Evolutionary conservation across 1,284 basidiomycete species (phyloP).

Genomic region (Meripilus lineatus): DNA sequence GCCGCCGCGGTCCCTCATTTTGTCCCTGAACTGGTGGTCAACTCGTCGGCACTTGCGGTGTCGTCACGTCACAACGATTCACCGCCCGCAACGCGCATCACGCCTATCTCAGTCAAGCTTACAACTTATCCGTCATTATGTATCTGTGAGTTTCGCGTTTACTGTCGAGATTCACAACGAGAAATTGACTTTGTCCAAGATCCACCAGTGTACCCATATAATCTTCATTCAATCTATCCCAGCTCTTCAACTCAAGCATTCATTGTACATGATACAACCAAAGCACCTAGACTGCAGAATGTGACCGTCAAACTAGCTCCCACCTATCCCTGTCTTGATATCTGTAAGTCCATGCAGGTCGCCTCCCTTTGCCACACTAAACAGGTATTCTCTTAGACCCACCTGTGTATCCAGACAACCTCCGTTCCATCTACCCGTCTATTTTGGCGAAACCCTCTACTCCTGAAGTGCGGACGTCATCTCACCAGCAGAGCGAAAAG

Average conservation of each 20-base stretch:
- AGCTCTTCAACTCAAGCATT: too few species aligned
- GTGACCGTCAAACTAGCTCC: slow-evolving; percentile 9
- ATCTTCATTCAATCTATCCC: slow-evolving; percentile 7
- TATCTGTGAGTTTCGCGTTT: slow-evolving; percentile 5
- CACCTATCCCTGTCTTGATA: too few species aligned
- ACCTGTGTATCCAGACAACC: slow-evolving; percentile 12
- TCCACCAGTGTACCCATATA: slow-evolving; percentile 7
- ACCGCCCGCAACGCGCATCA: slow-evolving; percentile 7
- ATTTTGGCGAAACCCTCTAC: not conserved
- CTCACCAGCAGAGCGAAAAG: not conserved
- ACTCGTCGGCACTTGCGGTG: too few species aligned
- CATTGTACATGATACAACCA: not conserved
- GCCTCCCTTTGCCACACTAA: too few species aligned
- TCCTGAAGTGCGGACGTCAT: not conserved
- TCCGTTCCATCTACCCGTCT: slow-evolving; percentile 8
- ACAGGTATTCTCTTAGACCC: slow-evolving; percentile 1
- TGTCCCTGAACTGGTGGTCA: not conserved
- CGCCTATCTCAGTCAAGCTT: not conserved
- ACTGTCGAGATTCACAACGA: not conserved
- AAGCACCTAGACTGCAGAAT: not conserved
- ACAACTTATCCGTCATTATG: slow-evolving; percentile 10
- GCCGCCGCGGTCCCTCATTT: not conserved
- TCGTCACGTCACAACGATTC: slow-evolving; percentile 27
- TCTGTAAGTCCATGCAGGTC: too few species aligned
- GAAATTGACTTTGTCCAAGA: slow-evolving; percentile 2